phyloP scores from a whole-genome alignment of 768 basidiomycete genomes.

The Tylopilus sp. region DNA sequence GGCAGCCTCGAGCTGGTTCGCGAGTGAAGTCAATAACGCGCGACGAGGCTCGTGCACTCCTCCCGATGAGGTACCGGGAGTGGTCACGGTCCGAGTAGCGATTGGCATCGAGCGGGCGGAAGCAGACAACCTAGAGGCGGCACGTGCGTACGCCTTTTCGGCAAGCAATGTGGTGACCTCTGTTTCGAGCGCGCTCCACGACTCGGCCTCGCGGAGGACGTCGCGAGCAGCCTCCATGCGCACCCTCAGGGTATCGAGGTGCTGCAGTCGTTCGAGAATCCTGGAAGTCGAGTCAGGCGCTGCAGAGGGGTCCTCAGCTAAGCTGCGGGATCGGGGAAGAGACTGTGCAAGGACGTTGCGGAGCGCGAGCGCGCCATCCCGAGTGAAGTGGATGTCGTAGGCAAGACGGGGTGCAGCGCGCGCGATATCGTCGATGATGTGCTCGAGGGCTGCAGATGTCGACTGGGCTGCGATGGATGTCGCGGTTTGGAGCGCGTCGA shows the following conservation, averaged over 20 bases:
- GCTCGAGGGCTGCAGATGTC: slow-evolving; percentile 82
- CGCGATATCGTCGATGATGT: slow-evolving; percentile 89
- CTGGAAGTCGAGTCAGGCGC: slow-evolving; percentile 47
- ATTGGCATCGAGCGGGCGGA: slow-evolving; percentile 87
- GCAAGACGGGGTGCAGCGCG: slow-evolving; percentile 86
- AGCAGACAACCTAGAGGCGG: slow-evolving; percentile 88
- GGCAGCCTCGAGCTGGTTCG: slow-evolving; percentile 93
- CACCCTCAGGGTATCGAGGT: slow-evolving; percentile 77
- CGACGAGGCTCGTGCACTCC: slow-evolving; percentile 71
- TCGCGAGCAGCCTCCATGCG: slow-evolving; percentile 89
- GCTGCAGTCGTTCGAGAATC: slow-evolving; percentile 73
- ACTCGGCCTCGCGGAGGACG: slow-evolving; percentile 91
- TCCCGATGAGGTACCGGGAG: slow-evolving; percentile 8
- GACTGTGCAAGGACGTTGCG: slow-evolving; percentile 59
- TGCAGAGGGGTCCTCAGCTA: not conserved
- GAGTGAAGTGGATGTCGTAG: slow-evolving; percentile 97
- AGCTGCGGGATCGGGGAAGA: slow-evolving; percentile 32
- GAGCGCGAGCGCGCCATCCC: slow-evolving; percentile 81
- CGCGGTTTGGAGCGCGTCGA: slow-evolving; percentile 71
- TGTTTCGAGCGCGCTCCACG: slow-evolving; percentile 92
- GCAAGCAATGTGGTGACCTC: slow-evolving; percentile 85
- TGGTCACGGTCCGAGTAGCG: slow-evolving; percentile 86
- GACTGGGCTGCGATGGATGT: slow-evolving; percentile 87
- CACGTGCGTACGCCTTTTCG: slow-evolving; percentile 79
- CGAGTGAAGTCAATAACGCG: slow-evolving; percentile 83